Evolutionary conservation across 495 filamentous ascomycete genomes (phyloP).

Genomic region (Chaetomidium leptoderma): DNA sequence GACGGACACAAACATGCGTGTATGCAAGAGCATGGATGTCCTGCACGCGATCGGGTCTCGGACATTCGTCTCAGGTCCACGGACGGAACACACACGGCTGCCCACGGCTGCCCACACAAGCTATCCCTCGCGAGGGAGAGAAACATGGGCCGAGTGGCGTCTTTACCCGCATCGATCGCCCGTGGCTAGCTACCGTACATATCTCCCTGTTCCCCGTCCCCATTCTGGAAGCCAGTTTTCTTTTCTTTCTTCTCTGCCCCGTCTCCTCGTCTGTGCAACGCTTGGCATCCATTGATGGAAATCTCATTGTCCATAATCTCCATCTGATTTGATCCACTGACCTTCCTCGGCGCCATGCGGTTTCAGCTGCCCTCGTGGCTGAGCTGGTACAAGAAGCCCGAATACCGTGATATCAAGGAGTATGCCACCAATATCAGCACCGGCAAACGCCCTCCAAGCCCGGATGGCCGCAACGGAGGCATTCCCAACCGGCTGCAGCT

Average conservation of each 20-base stretch:
- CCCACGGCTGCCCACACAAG: background rate
- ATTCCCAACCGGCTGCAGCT: slow-evolving; percentile 36
- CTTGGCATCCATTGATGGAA: background rate
- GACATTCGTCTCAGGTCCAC: background rate
- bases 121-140: background rate
- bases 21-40: slow-evolving; percentile 10
- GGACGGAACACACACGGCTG: background rate
- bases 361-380: slow-evolving; percentile 34
- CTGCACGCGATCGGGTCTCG: slow-evolving; percentile 3
- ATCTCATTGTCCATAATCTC: background rate
- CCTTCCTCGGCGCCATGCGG: slow-evolving; percentile 21
- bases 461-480: slow-evolving; percentile 27
- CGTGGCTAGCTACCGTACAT: background rate
- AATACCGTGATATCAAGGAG: slow-evolving; percentile 40
- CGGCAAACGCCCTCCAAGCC: slow-evolving; percentile 30
- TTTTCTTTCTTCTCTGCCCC: background rate
- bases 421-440: slow-evolving; percentile 31
- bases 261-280: background rate
- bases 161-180: background rate
- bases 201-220: background rate
- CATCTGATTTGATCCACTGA: background rate
- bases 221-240: background rate
- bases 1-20: background rate
- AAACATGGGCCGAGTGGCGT: background rate
- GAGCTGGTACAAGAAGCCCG: slow-evolving; percentile 44